Percentiles rank a stretch among this genome's conserved stretches.
Evolutionary conservation across 176 grass and related monocot genomes (phyloP).

Genomic region (Aegilops tauschii): DNA sequence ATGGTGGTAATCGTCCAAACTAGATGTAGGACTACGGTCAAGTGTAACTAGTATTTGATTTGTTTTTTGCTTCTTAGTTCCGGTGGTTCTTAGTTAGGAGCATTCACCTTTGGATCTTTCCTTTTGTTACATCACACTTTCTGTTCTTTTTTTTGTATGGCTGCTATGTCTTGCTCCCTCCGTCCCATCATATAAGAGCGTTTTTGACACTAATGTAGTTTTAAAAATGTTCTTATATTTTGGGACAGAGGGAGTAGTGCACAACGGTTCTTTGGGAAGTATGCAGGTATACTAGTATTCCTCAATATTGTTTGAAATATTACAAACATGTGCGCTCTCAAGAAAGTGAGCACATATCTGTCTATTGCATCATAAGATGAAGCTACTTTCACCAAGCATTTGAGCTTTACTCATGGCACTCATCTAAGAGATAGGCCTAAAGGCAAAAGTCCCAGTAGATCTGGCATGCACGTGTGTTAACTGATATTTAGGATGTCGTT

Average conservation of each 20-base stretch:
- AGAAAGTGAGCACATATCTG: background rate
- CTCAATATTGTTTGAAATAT: background rate
- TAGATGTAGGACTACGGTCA: background rate
- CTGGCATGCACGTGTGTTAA: background rate
- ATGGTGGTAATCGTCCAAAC: background rate
- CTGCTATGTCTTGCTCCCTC: too few species aligned
- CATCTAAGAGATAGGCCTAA: background rate
- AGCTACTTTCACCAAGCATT: background rate
- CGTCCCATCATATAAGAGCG: too few species aligned
- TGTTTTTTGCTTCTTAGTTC: background rate
- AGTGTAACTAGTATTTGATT: background rate
- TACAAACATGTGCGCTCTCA: background rate
- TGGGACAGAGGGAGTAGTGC: background rate
- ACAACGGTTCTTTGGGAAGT: background rate
- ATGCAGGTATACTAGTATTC: background rate
- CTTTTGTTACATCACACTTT: background rate
- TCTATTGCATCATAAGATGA: background rate
- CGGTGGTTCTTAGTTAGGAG: background rate
- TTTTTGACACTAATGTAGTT: too few species aligned
- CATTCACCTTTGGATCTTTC: background rate
- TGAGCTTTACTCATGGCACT: background rate
- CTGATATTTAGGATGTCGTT: background rate
- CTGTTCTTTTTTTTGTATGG: background rate
- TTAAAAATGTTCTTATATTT: too few species aligned
- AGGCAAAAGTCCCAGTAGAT: background rate